A percentile compares a stretch with the other conserved stretches of the same genome.
phyloP scores from a whole-genome alignment of 1,284 basidiomycete genomes.

The Pseudozyma sp. region DNA sequence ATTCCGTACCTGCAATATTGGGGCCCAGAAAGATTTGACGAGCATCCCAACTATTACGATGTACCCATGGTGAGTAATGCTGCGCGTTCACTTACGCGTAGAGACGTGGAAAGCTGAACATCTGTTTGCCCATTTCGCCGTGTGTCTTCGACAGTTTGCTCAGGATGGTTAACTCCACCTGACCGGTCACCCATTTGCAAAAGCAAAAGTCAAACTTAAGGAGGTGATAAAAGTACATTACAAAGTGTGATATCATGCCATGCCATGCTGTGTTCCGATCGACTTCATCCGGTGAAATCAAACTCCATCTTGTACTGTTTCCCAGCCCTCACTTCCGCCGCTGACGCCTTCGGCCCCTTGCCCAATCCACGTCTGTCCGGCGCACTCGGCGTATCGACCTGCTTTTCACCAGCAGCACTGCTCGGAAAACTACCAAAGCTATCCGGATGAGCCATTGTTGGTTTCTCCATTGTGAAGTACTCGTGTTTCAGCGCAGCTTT shows the following conservation, averaged over 20 bases:
- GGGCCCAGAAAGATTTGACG: slow-evolving; percentile 19
- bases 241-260: background rate
- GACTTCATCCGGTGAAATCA: slow-evolving; percentile 17
- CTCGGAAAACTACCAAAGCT: slow-evolving; percentile 96
- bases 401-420: slow-evolving; percentile 89
- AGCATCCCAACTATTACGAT: slow-evolving; percentile 19
- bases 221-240: background rate
- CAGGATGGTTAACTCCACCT: no score
- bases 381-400: slow-evolving; percentile 6
- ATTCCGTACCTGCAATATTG: slow-evolving; percentile 27
- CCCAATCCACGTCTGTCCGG: background rate
- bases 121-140: no score
- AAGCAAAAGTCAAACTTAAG: no score
- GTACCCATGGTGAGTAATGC: slow-evolving; percentile 24
- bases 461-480: slow-evolving; percentile 88
- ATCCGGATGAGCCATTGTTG: slow-evolving; percentile 95
- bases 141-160: no score
- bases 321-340: background rate
- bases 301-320: slow-evolving; percentile 34
- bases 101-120: background rate
- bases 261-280: background rate
- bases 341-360: background rate
- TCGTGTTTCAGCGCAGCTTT: slow-evolving; percentile 88
- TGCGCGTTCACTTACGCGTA: background rate
- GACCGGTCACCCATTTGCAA: no score